phyloP scores from a whole-genome alignment of 208 protist genomes.

The Wallacemonas sp. region DNA sequence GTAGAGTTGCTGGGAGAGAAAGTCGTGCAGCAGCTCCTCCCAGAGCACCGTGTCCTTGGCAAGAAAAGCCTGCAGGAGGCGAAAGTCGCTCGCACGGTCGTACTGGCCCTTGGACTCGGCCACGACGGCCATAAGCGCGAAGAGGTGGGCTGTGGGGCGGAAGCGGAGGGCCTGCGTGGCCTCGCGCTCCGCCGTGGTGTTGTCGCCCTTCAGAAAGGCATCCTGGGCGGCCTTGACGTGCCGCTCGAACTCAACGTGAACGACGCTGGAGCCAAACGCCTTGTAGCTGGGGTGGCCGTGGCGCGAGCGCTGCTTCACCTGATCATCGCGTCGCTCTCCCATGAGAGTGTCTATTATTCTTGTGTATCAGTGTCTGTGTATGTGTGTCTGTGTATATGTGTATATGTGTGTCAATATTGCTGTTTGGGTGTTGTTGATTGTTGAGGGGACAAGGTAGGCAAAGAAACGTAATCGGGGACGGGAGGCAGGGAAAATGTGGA shows the following conservation, averaged over 20 bases:
- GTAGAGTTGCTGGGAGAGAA: slow-evolving; percentile 76
- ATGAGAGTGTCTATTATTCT: not conserved
- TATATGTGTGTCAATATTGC: not conserved
- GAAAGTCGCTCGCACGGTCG: slow-evolving; percentile 85
- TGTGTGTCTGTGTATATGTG: slow-evolving; percentile 6
- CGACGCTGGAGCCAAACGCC: slow-evolving; percentile 51
- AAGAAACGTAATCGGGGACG: too few relatives aligned
- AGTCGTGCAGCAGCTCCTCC: slow-evolving; percentile 88
- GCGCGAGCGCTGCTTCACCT: not conserved
- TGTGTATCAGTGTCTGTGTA: not conserved
- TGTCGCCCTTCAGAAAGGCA: slow-evolving; percentile 64
- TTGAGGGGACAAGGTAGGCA: too few relatives aligned
- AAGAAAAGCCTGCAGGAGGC: slow-evolving; percentile 86
- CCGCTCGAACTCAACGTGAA: slow-evolving; percentile 61
- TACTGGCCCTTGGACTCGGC: slow-evolving; percentile 81
- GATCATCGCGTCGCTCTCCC: slow-evolving; percentile 4
- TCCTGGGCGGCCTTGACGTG: slow-evolving; percentile 74
- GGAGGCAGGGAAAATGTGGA: too few relatives aligned
- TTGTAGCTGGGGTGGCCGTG: slow-evolving; percentile 6
- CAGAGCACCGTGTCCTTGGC: slow-evolving; percentile 75
- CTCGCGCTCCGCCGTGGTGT: slow-evolving; percentile 57
- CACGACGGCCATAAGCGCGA: slow-evolving; percentile 80
- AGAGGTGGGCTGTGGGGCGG: slow-evolving; percentile 77
- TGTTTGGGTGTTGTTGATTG: not conserved
- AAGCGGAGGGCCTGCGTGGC: slow-evolving; percentile 77